A percentile compares a stretch with the other conserved stretches of the same genome.
phyloP scores from a whole-genome alignment of 306 rosid species.

The Cicer yamashitae region DNA sequence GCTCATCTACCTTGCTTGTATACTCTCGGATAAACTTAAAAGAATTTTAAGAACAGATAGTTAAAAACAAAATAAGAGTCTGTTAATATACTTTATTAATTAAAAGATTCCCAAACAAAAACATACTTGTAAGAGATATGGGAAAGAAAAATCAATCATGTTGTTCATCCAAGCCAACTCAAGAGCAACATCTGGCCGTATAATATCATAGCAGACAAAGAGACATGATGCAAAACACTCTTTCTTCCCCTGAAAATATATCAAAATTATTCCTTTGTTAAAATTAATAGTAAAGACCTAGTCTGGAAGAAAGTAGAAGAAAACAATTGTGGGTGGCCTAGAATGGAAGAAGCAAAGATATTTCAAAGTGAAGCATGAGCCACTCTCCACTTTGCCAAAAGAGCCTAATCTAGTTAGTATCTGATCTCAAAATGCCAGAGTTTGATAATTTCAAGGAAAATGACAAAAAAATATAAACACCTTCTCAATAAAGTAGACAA shows the following conservation, averaged over 20 bases:
- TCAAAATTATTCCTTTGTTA: constrained; percentile 33
- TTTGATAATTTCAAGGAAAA: constrained; percentile 26
- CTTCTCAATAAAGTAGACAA: constrained; percentile 89
- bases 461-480: constrained; percentile 44
- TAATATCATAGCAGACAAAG: constrained; percentile 89
- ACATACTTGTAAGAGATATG: constrained; percentile 82
- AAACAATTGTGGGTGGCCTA: background rate
- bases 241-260: constrained; percentile 82
- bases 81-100: constrained; percentile 6
- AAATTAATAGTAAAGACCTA: constrained; percentile 30
- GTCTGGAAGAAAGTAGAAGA: constrained; percentile 13
- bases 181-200: constrained; percentile 83
- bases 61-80: constrained; percentile 26
- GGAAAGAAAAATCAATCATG: constrained; percentile 91
- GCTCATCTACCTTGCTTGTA: constrained; percentile 85
- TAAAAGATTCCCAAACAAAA: constrained; percentile 6
- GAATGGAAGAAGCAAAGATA: constrained; percentile 19
- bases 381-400: constrained; percentile 20
- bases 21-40: constrained; percentile 86
- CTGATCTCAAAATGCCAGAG: constrained; percentile 11
- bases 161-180: constrained; percentile 95
- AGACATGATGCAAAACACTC: constrained; percentile 98
- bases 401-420: constrained; percentile 17
- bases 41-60: background rate
- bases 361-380: constrained; percentile 15